phyloP scores from a whole-genome alignment of 805 yeast species.

The Teunomyces barrocoloradensis region DNA sequence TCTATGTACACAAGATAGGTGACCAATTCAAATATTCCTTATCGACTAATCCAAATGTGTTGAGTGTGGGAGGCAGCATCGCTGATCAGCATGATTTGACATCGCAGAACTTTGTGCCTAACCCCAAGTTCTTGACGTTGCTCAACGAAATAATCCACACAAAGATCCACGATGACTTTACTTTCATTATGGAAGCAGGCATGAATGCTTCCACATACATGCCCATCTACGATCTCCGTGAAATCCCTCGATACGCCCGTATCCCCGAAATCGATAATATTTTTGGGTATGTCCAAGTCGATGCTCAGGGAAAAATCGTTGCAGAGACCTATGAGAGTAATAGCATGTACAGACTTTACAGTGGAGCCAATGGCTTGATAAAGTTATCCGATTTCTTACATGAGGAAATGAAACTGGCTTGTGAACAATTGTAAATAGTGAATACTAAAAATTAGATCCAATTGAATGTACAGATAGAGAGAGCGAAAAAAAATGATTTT shows the following conservation, averaged over 20 bases:
- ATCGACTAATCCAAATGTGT: constrained; percentile 9
- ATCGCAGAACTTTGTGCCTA: constrained; percentile 24
- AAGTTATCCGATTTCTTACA: constrained; percentile 51
- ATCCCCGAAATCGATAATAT: constrained; percentile 70
- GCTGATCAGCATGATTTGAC: constrained; percentile 8
- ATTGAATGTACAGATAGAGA: background rate
- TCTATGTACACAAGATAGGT: constrained; percentile 9
- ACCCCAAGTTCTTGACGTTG: constrained; percentile 24
- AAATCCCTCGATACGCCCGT: constrained; percentile 61
- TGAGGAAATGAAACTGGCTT: constrained; percentile 29
- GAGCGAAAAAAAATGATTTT: constrained; percentile 57
- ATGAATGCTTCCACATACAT: constrained; percentile 51
- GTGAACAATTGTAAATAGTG: constrained; percentile 4
- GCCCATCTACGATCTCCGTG: constrained; percentile 73
- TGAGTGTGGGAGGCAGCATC: constrained; percentile 7
- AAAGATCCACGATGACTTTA: constrained; percentile 42
- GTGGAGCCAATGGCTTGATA: constrained; percentile 47
- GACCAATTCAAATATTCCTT: constrained; percentile 9
- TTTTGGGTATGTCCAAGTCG: constrained; percentile 66
- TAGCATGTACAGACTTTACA: constrained; percentile 52
- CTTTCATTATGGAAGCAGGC: constrained; percentile 56
- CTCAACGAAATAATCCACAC: constrained; percentile 26
- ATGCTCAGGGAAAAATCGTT: constrained; percentile 51
- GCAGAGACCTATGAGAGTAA: constrained; percentile 57
- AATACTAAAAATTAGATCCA: background rate